Percentiles rank a stretch among this genome's conserved stretches.
phyloP scores from a whole-genome alignment of 345 rosid genomes.

The Ceriops tagal region DNA sequence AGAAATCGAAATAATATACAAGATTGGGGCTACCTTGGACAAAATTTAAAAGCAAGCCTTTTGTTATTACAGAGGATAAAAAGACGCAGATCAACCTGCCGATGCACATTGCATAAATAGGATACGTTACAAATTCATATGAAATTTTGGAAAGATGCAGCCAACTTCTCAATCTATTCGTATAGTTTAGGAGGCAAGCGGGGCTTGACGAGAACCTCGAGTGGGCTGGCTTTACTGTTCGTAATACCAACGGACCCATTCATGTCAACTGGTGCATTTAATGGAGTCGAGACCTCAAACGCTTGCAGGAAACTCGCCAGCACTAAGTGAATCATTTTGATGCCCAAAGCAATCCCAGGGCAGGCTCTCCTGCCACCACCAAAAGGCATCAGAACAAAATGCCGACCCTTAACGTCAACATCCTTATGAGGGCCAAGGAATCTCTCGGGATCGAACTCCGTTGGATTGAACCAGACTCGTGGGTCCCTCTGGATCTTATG shows the following conservation, averaged over 20 bases:
- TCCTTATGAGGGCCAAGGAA: constrained; percentile 11
- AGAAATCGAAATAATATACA: too few relatives aligned
- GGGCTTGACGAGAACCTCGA: constrained; percentile 19
- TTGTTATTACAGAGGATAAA: too few relatives aligned
- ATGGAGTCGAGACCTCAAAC: constrained; percentile 1
- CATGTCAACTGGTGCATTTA: constrained; percentile 17
- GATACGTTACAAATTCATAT: too few relatives aligned
- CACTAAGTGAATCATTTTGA: constrained; percentile 4
- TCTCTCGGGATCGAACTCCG: constrained; percentile 22
- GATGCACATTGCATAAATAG: too few relatives aligned
- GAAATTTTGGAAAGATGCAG: neutral
- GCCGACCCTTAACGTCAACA: constrained; percentile 16
- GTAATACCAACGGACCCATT: constrained; percentile 15
- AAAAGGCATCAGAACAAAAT: constrained; percentile 17
- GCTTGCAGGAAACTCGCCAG: constrained; percentile 14
- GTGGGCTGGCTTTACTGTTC: constrained; percentile 23
- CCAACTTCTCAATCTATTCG: neutral
- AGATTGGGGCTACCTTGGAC: too few relatives aligned
- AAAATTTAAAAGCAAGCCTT: too few relatives aligned
- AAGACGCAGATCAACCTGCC: too few relatives aligned
- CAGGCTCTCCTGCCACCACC: constrained; percentile 17
- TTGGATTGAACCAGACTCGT: constrained; percentile 12
- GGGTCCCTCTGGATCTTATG: constrained; percentile 19
- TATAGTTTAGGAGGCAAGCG: constrained; percentile 15
- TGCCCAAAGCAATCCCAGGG: constrained; percentile 5